These are phyloP conservation scores for Candida sanyaensis DNA, from an alignment of 1,139 yeast species.

Conservation along the genomic window DNA sequence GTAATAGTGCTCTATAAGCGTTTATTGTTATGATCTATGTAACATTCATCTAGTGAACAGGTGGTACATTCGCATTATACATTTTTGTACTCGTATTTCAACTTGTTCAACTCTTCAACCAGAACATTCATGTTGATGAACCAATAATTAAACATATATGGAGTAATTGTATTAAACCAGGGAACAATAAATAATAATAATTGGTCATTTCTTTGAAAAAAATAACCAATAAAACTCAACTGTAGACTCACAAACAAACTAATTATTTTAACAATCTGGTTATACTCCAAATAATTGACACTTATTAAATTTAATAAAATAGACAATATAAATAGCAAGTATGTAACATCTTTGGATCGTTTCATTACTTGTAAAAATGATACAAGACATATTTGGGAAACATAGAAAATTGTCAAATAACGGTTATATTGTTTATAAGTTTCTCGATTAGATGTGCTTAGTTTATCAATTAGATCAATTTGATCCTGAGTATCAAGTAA, in stretches of 20 bases:
- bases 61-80: neutral
- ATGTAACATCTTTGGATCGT: neutral
- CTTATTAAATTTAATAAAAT: neutral
- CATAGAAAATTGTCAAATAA: neutral
- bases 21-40: too few relatives aligned
- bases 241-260: neutral
- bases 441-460: neutral
- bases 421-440: neutral
- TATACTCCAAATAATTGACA: neutral
- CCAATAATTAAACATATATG: constrained; percentile 1
- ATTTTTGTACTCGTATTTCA: constrained; percentile 3
- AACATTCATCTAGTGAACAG: too few relatives aligned
- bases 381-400: neutral
- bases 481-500: constrained; percentile 2
- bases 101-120: constrained; percentile 1
- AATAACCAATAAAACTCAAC: neutral
- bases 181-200: neutral
- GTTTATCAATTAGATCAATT: neutral
- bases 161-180: constrained; percentile 1
- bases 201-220: neutral
- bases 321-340: neutral
- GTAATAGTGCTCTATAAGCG: too few relatives aligned
- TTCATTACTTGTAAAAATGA: neutral
- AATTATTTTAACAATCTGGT: neutral
- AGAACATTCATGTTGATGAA: neutral